phyloP scores from a whole-genome alignment of 768 basidiomycete genomes.

The Kwoniella sp. region DNA sequence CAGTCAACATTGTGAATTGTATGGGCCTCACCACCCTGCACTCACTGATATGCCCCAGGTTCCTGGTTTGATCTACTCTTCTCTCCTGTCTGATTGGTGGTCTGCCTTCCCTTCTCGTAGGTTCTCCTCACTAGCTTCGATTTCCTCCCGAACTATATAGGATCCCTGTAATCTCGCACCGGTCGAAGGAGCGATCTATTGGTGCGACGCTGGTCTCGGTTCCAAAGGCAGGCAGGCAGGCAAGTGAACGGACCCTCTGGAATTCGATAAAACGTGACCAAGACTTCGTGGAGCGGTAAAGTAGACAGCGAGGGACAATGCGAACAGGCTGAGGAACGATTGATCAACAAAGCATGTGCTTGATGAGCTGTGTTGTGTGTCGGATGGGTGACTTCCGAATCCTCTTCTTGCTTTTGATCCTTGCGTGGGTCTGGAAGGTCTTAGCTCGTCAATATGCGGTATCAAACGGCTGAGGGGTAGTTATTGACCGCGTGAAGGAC shows the following conservation, averaged over 20 bases:
- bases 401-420: too few relatives aligned
- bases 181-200: not conserved
- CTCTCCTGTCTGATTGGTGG: not conserved
- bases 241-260: not conserved
- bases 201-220: not conserved
- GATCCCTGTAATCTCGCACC: not conserved
- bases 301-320: not conserved
- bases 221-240: not conserved
- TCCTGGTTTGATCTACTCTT: not conserved
- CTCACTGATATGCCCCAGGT: not conserved
- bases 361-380: not conserved
- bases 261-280: not conserved
- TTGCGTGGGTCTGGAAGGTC: too few relatives aligned
- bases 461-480: too few relatives aligned
- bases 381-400: too few relatives aligned
- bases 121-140: not conserved
- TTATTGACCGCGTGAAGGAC: too few relatives aligned
- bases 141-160: not conserved
- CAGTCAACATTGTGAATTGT: not conserved
- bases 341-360: constrained; percentile 2
- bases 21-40: not conserved
- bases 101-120: constrained; percentile 1
- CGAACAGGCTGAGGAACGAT: not conserved
- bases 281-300: not conserved
- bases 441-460: too few relatives aligned